Conservation (phyloP, 2,329 filamentous ascomycete genomes). For the Penicillium frequentans region DNA sequence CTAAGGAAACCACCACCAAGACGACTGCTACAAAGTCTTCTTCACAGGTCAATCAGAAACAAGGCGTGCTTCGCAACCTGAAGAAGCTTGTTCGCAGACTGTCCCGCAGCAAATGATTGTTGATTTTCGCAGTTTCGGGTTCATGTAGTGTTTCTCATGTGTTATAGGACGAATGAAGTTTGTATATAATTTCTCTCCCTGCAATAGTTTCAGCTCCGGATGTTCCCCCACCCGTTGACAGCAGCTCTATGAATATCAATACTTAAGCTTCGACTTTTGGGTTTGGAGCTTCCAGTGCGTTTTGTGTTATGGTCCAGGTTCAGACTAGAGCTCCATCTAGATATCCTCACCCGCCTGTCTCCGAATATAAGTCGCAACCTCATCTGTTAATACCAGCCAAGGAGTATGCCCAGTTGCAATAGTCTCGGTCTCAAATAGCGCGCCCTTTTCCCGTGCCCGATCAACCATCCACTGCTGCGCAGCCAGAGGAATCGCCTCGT, state of each 20-base stretch:
- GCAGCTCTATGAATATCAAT: neutral
- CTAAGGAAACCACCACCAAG: neutral
- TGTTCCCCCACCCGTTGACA: neutral
- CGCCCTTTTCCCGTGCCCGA: conserved; percentile 26
- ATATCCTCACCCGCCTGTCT: conserved; percentile 13
- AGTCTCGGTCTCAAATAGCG: conserved; percentile 29
- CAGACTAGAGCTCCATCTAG: neutral
- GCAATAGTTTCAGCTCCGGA: neutral
- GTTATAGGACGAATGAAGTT: neutral
- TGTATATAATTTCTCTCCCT: neutral
- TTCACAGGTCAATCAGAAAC: neutral
- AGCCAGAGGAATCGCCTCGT: conserved; percentile 29
- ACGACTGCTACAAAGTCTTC: neutral
- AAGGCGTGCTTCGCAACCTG: conserved; percentile 4
- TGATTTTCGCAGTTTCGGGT: neutral
- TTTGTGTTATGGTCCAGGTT: too few relatives aligned
- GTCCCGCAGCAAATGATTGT: conserved; percentile 1
- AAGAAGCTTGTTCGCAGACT: conserved; percentile 13
- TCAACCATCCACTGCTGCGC: conserved; percentile 35
- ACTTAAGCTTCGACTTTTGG: too few relatives aligned
- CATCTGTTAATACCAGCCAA: conserved; percentile 26
- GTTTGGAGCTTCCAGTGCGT: too few relatives aligned
- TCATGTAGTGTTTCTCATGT: neutral
- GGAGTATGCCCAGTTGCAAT: conserved; percentile 30
- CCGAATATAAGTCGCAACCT: conserved; percentile 20